Evolutionary conservation across 108 stramenopile species (phyloP).

Genomic region (Cyclotella sp.): DNA sequence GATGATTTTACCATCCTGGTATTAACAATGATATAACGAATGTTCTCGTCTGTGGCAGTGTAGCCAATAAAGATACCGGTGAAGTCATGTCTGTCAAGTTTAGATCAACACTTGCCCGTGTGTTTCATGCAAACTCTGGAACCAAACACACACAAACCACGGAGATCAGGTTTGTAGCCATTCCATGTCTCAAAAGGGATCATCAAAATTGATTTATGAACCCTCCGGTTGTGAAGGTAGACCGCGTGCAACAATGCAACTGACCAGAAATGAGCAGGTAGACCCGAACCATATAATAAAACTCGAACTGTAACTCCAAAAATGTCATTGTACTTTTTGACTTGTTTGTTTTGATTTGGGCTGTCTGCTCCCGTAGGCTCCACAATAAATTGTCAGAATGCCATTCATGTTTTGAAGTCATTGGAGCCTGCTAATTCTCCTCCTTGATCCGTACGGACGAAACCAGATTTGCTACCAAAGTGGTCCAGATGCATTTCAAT

Average conservation of each 20-base stretch:
- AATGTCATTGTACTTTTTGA: too few relatives aligned
- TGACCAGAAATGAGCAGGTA: background rate
- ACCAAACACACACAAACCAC: background rate
- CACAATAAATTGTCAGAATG: background rate
- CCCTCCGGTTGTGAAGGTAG: background rate
- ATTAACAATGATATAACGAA: too few relatives aligned
- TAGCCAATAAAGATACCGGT: slow-evolving; percentile 3
- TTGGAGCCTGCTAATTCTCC: background rate
- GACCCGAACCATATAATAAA: background rate
- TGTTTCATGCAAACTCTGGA: too few relatives aligned
- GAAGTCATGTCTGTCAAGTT: background rate
- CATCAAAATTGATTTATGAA: background rate
- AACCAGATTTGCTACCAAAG: background rate
- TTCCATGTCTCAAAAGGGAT: too few relatives aligned
- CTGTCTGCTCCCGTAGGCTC: background rate
- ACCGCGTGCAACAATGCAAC: background rate
- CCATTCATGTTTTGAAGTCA: background rate
- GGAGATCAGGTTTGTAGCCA: background rate
- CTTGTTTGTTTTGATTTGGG: too few relatives aligned
- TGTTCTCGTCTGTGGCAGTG: slow-evolving; percentile 7
- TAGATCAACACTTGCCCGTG: too few relatives aligned
- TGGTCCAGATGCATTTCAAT: background rate
- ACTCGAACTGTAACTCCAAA: too few relatives aligned
- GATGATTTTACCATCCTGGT: too few relatives aligned
- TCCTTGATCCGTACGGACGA: background rate